Base-by-base conservation (phyloP, 2,329 filamentous ascomycete species). In the Aspergillus puulaauensis region DNA sequence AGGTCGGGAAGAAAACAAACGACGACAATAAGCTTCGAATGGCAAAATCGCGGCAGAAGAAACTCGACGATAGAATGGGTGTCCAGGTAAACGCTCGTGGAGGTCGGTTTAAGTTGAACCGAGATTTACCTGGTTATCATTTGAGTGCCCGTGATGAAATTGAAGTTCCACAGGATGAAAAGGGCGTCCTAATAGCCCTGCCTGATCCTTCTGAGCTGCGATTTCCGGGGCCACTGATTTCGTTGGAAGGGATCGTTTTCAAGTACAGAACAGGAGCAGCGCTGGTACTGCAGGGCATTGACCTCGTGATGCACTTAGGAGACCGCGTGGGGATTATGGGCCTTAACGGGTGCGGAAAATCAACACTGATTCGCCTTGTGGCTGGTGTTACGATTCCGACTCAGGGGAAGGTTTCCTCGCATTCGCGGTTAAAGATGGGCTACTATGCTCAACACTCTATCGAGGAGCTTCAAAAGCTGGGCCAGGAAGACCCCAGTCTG, bases 11-110 rank as follows among this genome's bases (percentile, higher is more conserved):
- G 70, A 86, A 86, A 48, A 88, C 87, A 24, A 90, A 91, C 31
- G 91, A 96, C 67, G 88, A 92, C 65, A 93, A 93, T 70, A 93
- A 92, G 70, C 80, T 96, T 3, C 86, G 90, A n/a, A 90, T 93
- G 77, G 91, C 90, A 4, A 93, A 92, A 61, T 90, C 88, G 4
- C 82, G 90, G 1, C 90, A 93, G 75, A 93, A 92, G 79, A 93
- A 91, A 70, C 81, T 96, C 1, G 90, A 96, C 56, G 88, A 95
- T 55, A 81, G 90, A 6, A 90, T 87, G 85, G 91, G 91, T 0
- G 73, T 96, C 65, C 83, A 93, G 67, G 87, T 91, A 41, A 89
- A 79, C 61, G 84, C 86, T 6, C 87, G 82, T 52, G 91, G 91
- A 1, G 84, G 84, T 5, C 80, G 89, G 2, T 96, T 96, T 80